Evolutionary conservation across 345 rosid genomes (phyloP).

Genomic region (Ailanthus altissimus): DNA sequence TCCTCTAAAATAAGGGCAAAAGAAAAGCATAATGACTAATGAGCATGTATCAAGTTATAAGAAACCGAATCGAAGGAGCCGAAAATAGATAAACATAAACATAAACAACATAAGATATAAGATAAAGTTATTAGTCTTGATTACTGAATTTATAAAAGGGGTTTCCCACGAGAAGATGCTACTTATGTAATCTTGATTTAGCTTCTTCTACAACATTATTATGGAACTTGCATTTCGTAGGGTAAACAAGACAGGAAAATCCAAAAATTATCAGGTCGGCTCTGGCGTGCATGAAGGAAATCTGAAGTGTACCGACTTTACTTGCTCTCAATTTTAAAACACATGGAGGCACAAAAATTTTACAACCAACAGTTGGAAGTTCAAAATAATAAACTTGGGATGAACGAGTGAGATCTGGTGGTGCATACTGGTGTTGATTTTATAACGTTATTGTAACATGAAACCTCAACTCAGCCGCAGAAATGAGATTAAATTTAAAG

Average conservation of each 20-base stretch:
- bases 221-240: no score
- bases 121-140: constrained; percentile 37
- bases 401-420: constrained; percentile 33
- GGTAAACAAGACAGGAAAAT: constrained; percentile 56
- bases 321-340: constrained; percentile 53
- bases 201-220: no score
- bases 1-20: no score
- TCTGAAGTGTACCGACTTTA: constrained; percentile 52
- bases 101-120: no score
- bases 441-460: background rate
- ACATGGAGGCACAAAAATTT: constrained; percentile 53
- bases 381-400: constrained; percentile 41
- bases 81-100: no score
- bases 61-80: no score
- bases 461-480: background rate
- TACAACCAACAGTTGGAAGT: constrained; percentile 46
- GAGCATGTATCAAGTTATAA: no score
- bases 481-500: no score
- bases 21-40: no score
- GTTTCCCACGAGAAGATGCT: no score
- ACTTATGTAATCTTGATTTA: no score
- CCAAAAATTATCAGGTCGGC: constrained; percentile 35
- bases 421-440: background rate
- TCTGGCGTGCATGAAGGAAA: constrained; percentile 44
- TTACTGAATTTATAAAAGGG: no score